Base-by-base conservation (phyloP, 176 grass and related monocot species). In the Raddia distichophylla region DNA sequence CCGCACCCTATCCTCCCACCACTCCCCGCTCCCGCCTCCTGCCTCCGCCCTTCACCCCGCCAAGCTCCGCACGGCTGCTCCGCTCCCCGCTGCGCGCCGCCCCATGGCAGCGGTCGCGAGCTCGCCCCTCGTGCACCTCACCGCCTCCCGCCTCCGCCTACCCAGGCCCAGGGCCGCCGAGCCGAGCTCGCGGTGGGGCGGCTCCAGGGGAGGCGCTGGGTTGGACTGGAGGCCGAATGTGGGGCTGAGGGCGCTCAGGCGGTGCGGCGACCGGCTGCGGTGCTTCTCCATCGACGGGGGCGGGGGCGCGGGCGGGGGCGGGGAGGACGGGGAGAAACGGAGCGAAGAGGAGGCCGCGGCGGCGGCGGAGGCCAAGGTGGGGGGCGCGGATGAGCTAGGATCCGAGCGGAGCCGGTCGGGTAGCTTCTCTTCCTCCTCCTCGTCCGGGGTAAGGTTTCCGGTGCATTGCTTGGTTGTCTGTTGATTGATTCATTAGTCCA, bases 201-300 rank as follows among this genome's bases (percentile, higher is more conserved):
- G n/a, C 48, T 35, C 71, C 10, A 74, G 71, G 13, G 48, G 51
- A 20, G 50, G 58, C 80, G 77, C 22, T 59, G 51, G 49, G 51
- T 7, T 77, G 76, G 84, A 75, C 35, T 82, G 87, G 84, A 73
- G 80, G 57, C 37, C 16, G 16, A 62, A 16, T 33, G 55, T 60
- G 7, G 69, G 15, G 34, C 40, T 48, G 67, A 80, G 90, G 80
- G 37, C 77, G 47, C 18, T 47, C 57, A 85, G 84, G 78, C 81
- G 74, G 33, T 80, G 75, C 53, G 84, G 75, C 53, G 84, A 89
- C 49, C 58, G 87, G 46, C 63, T 86, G 44, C 77, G 84, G 27
- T 85, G 89, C 87, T 94, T 89, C 75, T 91, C 92, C 22, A 67
- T 62, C n/a, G 85, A 87, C 27, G 87, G 85, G 27, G 82, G 75